Base-by-base conservation (phyloP, 1,284 basidiomycete species). In the Malassezia obtusa region DNA sequence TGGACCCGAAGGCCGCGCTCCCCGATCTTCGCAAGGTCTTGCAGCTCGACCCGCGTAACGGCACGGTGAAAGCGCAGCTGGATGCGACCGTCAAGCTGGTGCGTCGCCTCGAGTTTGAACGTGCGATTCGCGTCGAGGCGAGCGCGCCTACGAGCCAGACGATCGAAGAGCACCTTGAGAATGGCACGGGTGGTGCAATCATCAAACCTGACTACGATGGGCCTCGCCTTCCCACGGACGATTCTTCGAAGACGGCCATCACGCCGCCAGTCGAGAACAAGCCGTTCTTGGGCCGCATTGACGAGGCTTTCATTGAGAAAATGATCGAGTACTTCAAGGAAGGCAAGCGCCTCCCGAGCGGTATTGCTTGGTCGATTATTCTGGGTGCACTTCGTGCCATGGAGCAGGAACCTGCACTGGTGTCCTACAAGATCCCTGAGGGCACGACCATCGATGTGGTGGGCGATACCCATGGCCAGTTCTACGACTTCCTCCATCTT, bases 321-420 rank as follows among this genome's bases (percentile, higher is more conserved):
- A 91, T 96, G 89, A 82, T 96, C 43, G 78, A 84, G 62, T 87
- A 83, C 82, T 96, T 95, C 78, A 94, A 92, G 77, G 81, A 84
- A 39, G 89, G 89, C 22, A 91, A 91, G 75, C 80, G 84, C 24
- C 77, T 96, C 49, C 84, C 89, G 4, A 83, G 64, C 24, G 64
- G 63, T 12, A 85, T 89, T 59, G 89, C 86, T 24, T 96, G 90
- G 90, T 89, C 96, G 77, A 95, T 99, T 65, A 64, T 91, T 25
- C 79, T 99, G 11, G 90, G 88, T 25, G 89, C 87, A 54, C 82
- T 87, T 68, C 80, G 82, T 17, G 77, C 82, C 7, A 83, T 98
- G 63, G 77, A 79, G 26, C 80, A 84, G 63, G 89, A 94, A 73
- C 82, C 85, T 54, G 87, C 83, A 60, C 65, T 99, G 68, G 88